Conservation (phyloP, 495 filamentous ascomycete genomes). For the Tuber calosporum region DNA sequence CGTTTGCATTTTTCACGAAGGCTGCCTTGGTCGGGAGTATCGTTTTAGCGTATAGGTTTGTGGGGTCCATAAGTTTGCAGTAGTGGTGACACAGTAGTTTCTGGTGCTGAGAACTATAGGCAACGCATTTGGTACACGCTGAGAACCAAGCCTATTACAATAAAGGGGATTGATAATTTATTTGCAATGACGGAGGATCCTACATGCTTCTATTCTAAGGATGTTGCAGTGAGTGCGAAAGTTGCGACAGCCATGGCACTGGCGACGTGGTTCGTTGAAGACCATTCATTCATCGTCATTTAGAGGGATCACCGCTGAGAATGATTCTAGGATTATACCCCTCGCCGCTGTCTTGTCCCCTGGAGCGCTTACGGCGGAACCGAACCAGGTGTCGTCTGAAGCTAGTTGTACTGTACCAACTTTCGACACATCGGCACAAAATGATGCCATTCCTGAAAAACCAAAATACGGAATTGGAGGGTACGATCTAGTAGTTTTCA, state of each 20-base stretch:
- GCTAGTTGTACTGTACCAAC: neutral
- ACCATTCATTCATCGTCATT: neutral
- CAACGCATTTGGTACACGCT: conserved; percentile 43
- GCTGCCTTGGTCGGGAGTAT: conserved; percentile 44
- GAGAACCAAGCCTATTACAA: conserved; percentile 37
- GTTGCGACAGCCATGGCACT: conserved; percentile 41
- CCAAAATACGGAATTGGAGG: conserved; percentile 33
- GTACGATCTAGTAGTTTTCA: conserved; percentile 39
- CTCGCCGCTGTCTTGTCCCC: neutral
- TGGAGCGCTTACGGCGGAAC: neutral
- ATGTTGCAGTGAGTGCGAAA: conserved; percentile 36
- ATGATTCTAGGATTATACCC: neutral
- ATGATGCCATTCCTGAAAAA: conserved; percentile 19
- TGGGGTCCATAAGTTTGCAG: neutral
- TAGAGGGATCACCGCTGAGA: neutral
- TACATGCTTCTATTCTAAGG: conserved; percentile 16
- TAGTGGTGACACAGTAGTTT: neutral
- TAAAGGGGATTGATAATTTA: conserved; percentile 40
- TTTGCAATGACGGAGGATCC: conserved; percentile 39
- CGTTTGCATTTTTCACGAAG: conserved; percentile 45
- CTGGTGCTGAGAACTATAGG: conserved; percentile 24
- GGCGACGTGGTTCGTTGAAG: conserved; percentile 26
- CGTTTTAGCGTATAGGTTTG: conserved; percentile 41
- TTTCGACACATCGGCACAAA: conserved; percentile 19
- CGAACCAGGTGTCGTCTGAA: neutral